Evolutionary conservation across 495 filamentous ascomycete species (phyloP).

Genomic region (Eremomyces bilateralis): DNA sequence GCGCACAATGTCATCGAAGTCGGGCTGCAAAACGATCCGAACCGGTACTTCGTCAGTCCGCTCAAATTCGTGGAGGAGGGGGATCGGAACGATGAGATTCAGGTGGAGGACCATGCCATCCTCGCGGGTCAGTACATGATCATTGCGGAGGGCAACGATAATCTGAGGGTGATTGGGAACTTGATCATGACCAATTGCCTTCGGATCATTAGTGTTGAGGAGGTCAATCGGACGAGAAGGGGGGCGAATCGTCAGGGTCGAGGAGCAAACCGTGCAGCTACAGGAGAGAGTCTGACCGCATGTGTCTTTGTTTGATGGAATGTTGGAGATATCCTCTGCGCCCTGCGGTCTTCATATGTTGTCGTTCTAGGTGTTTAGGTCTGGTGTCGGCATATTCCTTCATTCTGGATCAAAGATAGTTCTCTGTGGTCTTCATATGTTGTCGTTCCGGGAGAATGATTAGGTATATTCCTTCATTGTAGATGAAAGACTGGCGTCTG

Average conservation of each 20-base stretch:
- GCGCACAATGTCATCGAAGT: slow-evolving; percentile 11
- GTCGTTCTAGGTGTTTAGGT: not conserved
- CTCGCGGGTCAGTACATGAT: slow-evolving; percentile 12
- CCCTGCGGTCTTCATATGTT: not conserved
- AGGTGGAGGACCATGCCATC: slow-evolving; percentile 8
- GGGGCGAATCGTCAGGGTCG: not conserved
- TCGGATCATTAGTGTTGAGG: slow-evolving; percentile 1
- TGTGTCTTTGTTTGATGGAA: no score
- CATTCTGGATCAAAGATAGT: no score
- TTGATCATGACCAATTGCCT: slow-evolving; percentile 7
- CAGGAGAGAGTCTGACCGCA: no score
- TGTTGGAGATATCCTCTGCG: no score
- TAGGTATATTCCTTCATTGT: no score
- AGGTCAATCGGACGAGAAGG: not conserved
- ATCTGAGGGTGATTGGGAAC: not conserved
- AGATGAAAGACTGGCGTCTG: no score
- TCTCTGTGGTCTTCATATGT: no score
- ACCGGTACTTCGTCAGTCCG: slow-evolving; percentile 11
- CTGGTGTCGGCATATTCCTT: not conserved
- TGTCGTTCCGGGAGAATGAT: no score
- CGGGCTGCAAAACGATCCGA: slow-evolving; percentile 5
- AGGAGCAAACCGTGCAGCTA: not conserved
- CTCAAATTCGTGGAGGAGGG: slow-evolving; percentile 11
- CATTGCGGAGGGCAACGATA: slow-evolving; percentile 9
- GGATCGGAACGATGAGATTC: slow-evolving; percentile 8